Evolutionary conservation across 257 asterid species (phyloP).

Genomic region (Anisodus acutangulus): DNA sequence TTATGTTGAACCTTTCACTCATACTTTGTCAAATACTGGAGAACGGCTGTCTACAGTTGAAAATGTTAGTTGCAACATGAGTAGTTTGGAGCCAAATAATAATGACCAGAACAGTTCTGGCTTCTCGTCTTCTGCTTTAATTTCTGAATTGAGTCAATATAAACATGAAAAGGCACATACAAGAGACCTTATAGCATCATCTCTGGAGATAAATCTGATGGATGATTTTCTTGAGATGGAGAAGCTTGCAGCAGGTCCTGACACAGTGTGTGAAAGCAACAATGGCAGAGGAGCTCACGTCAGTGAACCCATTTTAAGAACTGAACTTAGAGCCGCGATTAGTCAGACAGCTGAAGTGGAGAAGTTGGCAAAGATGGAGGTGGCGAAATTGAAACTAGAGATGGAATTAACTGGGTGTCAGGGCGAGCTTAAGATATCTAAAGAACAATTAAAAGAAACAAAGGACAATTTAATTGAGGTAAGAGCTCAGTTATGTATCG

Average conservation of each 20-base stretch:
- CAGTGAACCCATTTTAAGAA: slow-evolving; percentile 37
- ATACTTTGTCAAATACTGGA: slow-evolving; percentile 66
- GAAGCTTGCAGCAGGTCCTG: slow-evolving; percentile 56
- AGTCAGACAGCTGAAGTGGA: slow-evolving; percentile 46
- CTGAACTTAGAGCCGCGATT: slow-evolving; percentile 48
- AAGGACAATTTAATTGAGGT: slow-evolving; percentile 22
- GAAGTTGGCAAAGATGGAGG: slow-evolving; percentile 45
- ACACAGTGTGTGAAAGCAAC: slow-evolving; percentile 30
- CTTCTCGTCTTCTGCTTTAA: slow-evolving; percentile 28
- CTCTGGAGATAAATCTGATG: slow-evolving; percentile 70
- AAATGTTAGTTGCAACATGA: slow-evolving; percentile 40
- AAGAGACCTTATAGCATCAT: slow-evolving; percentile 44
- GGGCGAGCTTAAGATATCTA: slow-evolving; percentile 49
- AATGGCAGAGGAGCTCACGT: slow-evolving; percentile 31
- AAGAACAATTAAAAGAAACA: slow-evolving; percentile 34
- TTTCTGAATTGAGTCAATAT: slow-evolving; percentile 39
- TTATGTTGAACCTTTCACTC: slow-evolving; percentile 53
- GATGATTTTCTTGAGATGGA: slow-evolving; percentile 93
- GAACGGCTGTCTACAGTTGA: slow-evolving; percentile 47
- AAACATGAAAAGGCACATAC: slow-evolving; percentile 40
- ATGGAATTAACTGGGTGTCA: slow-evolving; percentile 48
- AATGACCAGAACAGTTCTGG: slow-evolving; percentile 22
- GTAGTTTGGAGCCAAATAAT: slow-evolving; percentile 46
- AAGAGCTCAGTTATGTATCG: slow-evolving; percentile 30
- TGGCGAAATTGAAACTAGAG: slow-evolving; percentile 53